Conservation (phyloP, 2,329 filamentous ascomycete species). For the Alternaria viburni region DNA sequence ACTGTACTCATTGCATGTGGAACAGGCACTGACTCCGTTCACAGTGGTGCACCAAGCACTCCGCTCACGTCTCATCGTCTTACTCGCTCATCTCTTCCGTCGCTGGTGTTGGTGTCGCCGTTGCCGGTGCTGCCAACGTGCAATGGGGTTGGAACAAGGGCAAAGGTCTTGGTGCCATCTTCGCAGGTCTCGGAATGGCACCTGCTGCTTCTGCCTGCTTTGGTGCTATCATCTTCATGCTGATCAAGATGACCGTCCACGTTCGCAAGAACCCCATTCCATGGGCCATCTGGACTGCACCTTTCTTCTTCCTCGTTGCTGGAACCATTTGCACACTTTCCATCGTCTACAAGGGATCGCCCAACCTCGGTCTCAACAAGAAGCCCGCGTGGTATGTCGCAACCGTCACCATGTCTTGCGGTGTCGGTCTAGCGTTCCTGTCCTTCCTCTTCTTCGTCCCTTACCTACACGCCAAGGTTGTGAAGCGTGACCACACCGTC, state of each 20-base stretch:
- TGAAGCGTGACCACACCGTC: conserved; percentile 71
- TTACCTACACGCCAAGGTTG: conserved; percentile 68
- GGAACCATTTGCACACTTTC: conserved; percentile 76
- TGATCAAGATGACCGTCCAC: conserved; percentile 75
- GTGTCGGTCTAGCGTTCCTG: conserved; percentile 64
- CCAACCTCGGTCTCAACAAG: conserved; percentile 68
- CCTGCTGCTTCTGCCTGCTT: conserved; percentile 71
- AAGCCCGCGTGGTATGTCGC: conserved; percentile 73
- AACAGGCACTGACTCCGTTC: not conserved
- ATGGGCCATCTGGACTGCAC: conserved; percentile 76
- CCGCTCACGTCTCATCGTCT: conserved; percentile 68
- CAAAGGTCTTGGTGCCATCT: conserved; percentile 68
- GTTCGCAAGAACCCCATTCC: conserved; percentile 72
- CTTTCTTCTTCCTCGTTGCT: conserved; percentile 79
- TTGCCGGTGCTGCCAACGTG: conserved; percentile 62
- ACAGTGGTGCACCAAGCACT: conserved; percentile 73
- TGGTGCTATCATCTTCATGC: conserved; percentile 71
- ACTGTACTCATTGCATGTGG: not conserved
- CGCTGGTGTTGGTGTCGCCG: conserved; percentile 57
- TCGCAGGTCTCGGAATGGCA: conserved; percentile 72
- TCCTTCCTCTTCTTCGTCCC: conserved; percentile 76
- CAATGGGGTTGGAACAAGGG: conserved; percentile 68
- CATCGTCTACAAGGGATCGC: conserved; percentile 82
- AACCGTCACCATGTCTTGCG: conserved; percentile 69
- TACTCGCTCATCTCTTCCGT: conserved; percentile 60